phyloP scores from a whole-genome alignment of 768 basidiomycete species.

The Russula lepida region DNA sequence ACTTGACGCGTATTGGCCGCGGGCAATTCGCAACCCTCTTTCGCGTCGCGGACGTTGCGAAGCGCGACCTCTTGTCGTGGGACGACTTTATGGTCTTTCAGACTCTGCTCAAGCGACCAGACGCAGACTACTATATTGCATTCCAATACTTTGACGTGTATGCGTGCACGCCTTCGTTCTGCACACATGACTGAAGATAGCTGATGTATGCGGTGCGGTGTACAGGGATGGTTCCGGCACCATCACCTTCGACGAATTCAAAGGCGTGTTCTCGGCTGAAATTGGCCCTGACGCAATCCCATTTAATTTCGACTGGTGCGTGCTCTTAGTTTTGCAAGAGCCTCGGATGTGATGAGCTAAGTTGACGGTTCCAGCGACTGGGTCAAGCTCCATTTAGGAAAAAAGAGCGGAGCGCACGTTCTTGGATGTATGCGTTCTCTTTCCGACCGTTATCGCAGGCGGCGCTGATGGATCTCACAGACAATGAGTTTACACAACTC shows the following conservation, averaged over 20 bases:
- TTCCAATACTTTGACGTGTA: slow-evolving; percentile 95
- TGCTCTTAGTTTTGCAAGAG: slow-evolving; percentile 18
- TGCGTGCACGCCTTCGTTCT: slow-evolving; percentile 1
- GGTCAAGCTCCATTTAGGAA: slow-evolving; percentile 93
- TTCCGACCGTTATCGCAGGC: background rate
- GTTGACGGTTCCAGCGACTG: slow-evolving; percentile 56
- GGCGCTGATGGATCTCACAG: slow-evolving; percentile 32
- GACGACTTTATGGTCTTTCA: slow-evolving; percentile 96
- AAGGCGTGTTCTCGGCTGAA: slow-evolving; percentile 78
- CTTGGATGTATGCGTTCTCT: slow-evolving; percentile 65
- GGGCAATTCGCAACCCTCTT: slow-evolving; percentile 87
- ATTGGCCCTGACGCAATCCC: slow-evolving; percentile 75
- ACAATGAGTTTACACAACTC: slow-evolving; percentile 95
- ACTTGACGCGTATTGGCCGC: slow-evolving; percentile 78
- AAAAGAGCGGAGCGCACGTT: slow-evolving; percentile 84
- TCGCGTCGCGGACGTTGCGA: slow-evolving; percentile 74
- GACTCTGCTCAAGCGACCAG: slow-evolving; percentile 85
- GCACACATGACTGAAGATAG: background rate
- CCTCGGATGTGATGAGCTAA: background rate
- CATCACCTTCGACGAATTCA: slow-evolving; percentile 93
- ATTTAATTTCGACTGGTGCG: slow-evolving; percentile 88
- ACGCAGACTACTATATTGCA: slow-evolving; percentile 95
- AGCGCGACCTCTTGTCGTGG: slow-evolving; percentile 77
- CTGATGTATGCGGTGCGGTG: background rate
- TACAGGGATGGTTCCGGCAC: slow-evolving; percentile 81